Conservation (phyloP, 768 basidiomycete genomes). For the Hygrophorus russula region DNA sequence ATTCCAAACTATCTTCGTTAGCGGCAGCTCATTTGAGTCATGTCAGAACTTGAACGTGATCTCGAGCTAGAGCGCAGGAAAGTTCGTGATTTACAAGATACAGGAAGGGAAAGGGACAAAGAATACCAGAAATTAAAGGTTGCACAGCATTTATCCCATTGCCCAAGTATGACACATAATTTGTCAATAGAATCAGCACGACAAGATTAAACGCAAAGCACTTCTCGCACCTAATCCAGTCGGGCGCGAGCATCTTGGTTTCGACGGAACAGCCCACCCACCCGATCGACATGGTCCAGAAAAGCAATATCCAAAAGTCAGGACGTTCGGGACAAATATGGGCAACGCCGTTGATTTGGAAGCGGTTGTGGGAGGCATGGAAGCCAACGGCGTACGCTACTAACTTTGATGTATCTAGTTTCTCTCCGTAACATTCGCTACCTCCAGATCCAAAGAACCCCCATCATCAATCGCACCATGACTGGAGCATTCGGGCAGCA, state of each 20-base stretch:
- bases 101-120: constrained; percentile 66
- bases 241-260: constrained; percentile 10
- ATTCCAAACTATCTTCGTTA: background rate
- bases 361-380: constrained; percentile 54
- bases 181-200: constrained; percentile 49
- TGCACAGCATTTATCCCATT: background rate
- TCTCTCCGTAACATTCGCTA: constrained; percentile 1
- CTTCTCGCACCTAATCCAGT: constrained; percentile 39
- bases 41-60: constrained; percentile 65
- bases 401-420: constrained; percentile 1
- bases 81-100: constrained; percentile 62
- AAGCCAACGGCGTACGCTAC: constrained; percentile 41
- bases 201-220: constrained; percentile 75
- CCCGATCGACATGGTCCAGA: constrained; percentile 13
- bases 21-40: constrained; percentile 1
- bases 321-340: constrained; percentile 16
- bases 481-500: constrained; percentile 18
- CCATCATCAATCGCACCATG: constrained; percentile 41
- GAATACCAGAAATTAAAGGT: constrained; percentile 86
- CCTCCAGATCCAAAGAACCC: constrained; percentile 57
- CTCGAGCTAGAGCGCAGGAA: constrained; percentile 71
- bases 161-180: background rate
- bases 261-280: constrained; percentile 9
- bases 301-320: constrained; percentile 13
- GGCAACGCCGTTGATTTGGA: constrained; percentile 33